Percentiles rank a stretch among this genome's conserved stretches.
Conservation (phyloP, 345 rosid genomes). For the Populus davidiana region DNA sequence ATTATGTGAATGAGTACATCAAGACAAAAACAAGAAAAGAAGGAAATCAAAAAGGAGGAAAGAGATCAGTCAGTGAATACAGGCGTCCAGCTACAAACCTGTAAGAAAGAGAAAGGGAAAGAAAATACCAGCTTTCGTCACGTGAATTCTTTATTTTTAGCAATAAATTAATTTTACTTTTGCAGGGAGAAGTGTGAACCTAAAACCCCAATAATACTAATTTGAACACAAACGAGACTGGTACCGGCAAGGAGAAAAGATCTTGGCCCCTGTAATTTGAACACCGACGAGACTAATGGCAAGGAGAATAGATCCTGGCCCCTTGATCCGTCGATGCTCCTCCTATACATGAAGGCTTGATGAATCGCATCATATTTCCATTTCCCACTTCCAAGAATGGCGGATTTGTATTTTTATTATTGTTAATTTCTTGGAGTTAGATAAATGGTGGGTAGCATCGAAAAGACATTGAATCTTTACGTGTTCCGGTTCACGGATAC, state of each 20-base stretch:
- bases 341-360: no score
- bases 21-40: slow-evolving; percentile 1
- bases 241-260: no score
- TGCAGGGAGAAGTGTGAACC: no score
- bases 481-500: slow-evolving; percentile 24
- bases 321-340: no score
- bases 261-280: no score
- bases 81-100: not conserved
- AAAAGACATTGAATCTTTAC: not conserved
- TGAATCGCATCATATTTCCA: no score
- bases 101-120: not conserved
- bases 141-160: slow-evolving; percentile 14
- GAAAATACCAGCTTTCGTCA: slow-evolving; percentile 18
- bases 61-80: not conserved
- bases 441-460: not conserved
- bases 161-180: not conserved
- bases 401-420: not conserved
- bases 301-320: no score
- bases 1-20: slow-evolving; percentile 33
- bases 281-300: no score
- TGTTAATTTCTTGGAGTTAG: not conserved
- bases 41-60: no score
- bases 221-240: no score
- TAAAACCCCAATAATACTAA: no score
- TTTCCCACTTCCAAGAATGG: not conserved